Base-by-base conservation (phyloP, 768 basidiomycete species). In the Mycena sanguinolenta region DNA sequence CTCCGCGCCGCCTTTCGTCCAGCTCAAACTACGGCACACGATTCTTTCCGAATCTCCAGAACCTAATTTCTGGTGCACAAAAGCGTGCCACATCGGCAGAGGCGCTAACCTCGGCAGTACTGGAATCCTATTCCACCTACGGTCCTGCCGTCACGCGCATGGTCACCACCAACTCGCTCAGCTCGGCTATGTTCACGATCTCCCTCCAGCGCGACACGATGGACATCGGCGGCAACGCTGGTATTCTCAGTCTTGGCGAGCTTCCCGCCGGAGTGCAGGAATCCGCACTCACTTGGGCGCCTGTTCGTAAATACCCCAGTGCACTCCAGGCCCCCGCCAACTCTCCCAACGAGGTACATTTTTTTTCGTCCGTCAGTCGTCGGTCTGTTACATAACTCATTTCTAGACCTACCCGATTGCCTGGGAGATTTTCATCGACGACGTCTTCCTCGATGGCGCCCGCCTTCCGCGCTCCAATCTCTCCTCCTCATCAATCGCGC, bases 391-490 rank as follows among this genome's bases (percentile, higher is more conserved):
- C 32, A n/a, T 71, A 76, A 19, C 76, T 73, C 13, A 42, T 25
- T n/a, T n/a, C 9, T 72, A 90, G 90, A 77, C 79, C 16, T 91
- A 91, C 76, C 89, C 90, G 1, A 82, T 91, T 30, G 84, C 89
- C 14, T 94, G 93, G 93, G 93, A 95, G 77, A 81, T 93, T 8
- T 83, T 86, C 30, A 67, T 95, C 9, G 92, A 93, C 62, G 89
- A 89, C 65, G 90, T 94, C 7, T 94, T 84, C 76, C 84, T 95
- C 38, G 91, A 94, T 72, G 92, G 90, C 16, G 75, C 84, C 69
- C 83, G 81, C 72, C 80, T 94, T n/a, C 85, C 89, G 7, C 84
- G 83, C 39, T 93, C 92, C 3, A 81, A 78, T 16, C 76, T 90
- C 13, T 83, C 87, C 1, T 75, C 86, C 1, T 72, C 87, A 0